Percentiles rank a stretch among this genome's conserved stretches.
Evolutionary conservation across 164 flowering plant genomes (phyloP).

Genomic region (Vitis cinerea): DNA sequence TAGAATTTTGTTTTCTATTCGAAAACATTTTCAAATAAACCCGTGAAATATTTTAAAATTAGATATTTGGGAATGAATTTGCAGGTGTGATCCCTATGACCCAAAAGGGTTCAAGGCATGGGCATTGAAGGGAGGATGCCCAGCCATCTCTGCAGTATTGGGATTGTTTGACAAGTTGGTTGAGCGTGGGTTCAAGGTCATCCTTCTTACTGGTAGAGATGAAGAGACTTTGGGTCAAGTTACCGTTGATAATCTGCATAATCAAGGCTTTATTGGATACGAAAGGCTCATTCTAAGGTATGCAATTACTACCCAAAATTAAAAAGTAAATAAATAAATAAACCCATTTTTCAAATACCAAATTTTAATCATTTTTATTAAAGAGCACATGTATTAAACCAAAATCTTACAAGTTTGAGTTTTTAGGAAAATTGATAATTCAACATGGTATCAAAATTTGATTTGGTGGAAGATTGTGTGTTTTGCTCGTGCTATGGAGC

Average conservation of each 20-base stretch:
- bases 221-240: slow-evolving; percentile 50
- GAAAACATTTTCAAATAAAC: no score
- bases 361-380: no score
- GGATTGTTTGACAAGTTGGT: slow-evolving; percentile 46
- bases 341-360: no score
- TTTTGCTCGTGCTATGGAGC: no score
- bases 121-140: slow-evolving; percentile 57
- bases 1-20: no score
- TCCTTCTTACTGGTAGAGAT: slow-evolving; percentile 73
- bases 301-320: no score
- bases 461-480: no score
- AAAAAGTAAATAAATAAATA: no score
- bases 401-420: no score
- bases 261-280: slow-evolving; percentile 73
- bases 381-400: no score
- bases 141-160: slow-evolving; percentile 50
- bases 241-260: slow-evolving; percentile 49
- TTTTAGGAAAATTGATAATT: no score
- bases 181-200: slow-evolving; percentile 54
- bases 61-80: neutral
- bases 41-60: neutral
- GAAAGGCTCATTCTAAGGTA: slow-evolving; percentile 15
- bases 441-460: no score
- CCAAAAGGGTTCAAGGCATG: slow-evolving; percentile 56
- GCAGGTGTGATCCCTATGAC: slow-evolving; percentile 76